These are phyloP conservation scores for Jatropha podagrica DNA, from an alignment of 441 rosid species.

Conservation along the genomic window DNA sequence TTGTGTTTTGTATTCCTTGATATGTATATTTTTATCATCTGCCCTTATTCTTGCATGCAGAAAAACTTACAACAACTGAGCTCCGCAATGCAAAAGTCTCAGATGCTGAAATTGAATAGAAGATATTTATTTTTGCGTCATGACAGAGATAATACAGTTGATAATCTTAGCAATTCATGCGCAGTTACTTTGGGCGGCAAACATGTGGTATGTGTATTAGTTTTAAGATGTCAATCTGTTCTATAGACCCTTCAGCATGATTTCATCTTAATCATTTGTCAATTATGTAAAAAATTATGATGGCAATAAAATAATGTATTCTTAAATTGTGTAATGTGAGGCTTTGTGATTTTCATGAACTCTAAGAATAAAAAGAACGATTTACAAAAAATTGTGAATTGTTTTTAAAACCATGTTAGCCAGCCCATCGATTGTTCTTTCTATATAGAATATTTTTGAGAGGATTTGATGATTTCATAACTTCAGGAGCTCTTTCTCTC, in stretches of 20 bases:
- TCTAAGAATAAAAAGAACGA: background rate
- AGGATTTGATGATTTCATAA: background rate
- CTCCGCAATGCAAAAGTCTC: slow-evolving; percentile 51
- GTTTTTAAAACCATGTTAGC: background rate
- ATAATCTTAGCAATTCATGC: slow-evolving; percentile 27
- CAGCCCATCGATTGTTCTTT: background rate
- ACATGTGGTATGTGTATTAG: slow-evolving; percentile 45
- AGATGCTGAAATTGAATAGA: slow-evolving; percentile 47
- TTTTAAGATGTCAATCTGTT: slow-evolving; percentile 26
- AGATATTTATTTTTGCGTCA: slow-evolving; percentile 31
- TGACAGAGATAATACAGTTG: slow-evolving; percentile 27
- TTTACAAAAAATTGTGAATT: background rate
- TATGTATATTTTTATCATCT: slow-evolving; percentile 24
- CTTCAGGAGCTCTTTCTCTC: background rate
- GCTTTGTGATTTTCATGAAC: background rate
- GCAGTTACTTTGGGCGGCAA: slow-evolving; percentile 28
- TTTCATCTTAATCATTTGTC: background rate
- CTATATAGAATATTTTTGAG: background rate
- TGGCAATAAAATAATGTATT: background rate
- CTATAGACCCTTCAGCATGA: slow-evolving; percentile 12
- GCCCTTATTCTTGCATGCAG: slow-evolving; percentile 44
- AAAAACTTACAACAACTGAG: slow-evolving; percentile 45
- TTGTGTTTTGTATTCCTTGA: slow-evolving; percentile 8
- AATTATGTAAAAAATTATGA: background rate
- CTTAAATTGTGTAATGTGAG: background rate